Evolutionary conservation across 345 rosid genomes (phyloP).

Genomic region (Salix arbutifolia): DNA sequence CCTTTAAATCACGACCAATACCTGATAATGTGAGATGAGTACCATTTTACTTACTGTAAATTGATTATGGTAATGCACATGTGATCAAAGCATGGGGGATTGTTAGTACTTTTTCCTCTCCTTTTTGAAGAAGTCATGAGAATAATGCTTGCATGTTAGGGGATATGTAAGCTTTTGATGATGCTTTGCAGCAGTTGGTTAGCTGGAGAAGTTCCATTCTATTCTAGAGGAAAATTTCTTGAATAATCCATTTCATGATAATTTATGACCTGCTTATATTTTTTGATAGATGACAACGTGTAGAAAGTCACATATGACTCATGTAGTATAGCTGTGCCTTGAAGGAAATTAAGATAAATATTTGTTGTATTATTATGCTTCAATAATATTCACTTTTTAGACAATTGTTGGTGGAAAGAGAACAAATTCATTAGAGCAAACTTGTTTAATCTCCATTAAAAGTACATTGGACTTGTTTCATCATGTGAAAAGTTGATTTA

Average conservation of each 20-base stretch:
- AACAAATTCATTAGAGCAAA: neutral
- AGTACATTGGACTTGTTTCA: neutral
- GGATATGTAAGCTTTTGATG: neutral
- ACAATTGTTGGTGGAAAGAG: neutral
- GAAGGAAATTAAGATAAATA: too few relatives aligned
- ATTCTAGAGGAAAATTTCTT: neutral
- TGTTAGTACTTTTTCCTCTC: neutral
- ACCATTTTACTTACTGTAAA: neutral
- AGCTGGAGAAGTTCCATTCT: neutral
- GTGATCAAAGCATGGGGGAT: neutral
- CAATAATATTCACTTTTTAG: neutral
- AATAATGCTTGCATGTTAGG: neutral
- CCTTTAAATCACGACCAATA: too few relatives aligned
- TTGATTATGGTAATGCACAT: neutral
- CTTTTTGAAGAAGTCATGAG: neutral
- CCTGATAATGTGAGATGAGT: slow-evolving; percentile 44
- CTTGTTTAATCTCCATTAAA: neutral
- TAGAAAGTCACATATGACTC: neutral
- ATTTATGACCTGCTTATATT: neutral
- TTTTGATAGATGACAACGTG: neutral
- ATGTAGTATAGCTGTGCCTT: neutral
- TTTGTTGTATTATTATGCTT: neutral
- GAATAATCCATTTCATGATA: neutral
- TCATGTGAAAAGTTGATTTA: neutral
- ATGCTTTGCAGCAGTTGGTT: neutral